Evolutionary conservation across 345 rosid species (phyloP).

Genomic region (Pistacia vera): DNA sequence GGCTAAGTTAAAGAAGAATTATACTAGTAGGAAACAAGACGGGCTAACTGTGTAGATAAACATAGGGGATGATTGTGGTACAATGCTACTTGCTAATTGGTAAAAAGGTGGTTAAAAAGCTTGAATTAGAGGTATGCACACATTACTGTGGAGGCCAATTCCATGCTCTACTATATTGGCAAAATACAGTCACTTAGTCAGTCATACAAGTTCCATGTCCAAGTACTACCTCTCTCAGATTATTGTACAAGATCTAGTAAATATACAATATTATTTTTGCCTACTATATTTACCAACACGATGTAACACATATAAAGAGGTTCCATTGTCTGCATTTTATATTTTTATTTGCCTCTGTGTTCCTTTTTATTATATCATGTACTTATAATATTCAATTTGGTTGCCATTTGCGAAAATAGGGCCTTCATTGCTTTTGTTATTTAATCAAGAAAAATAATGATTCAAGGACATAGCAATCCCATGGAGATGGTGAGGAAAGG

Average conservation of each 20-base stretch:
- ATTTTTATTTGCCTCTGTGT: background rate
- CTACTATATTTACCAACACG: background rate
- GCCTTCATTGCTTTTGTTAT: too few species aligned
- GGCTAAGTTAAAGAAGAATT: slow-evolving; percentile 23
- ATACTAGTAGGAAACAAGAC: background rate
- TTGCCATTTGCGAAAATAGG: too few species aligned
- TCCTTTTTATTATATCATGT: background rate
- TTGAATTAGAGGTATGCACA: slow-evolving; percentile 6
- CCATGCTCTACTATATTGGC: too few species aligned
- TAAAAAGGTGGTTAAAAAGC: background rate
- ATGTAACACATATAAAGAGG: too few species aligned
- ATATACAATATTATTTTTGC: background rate
- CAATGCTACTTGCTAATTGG: background rate
- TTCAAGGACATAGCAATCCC: too few species aligned
- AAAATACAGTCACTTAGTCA: too few species aligned
- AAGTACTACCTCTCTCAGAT: too few species aligned
- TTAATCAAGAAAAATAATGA: too few species aligned
- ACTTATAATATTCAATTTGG: too few species aligned
- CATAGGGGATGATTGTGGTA: background rate
- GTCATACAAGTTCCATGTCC: too few species aligned
- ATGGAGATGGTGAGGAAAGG: too few species aligned
- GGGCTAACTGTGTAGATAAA: slow-evolving; percentile 25
- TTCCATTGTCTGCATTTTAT: background rate
- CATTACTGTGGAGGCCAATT: background rate
- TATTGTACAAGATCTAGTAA: background rate